Evolutionary conservation across 2,329 filamentous ascomycete species (phyloP).

Genomic region (Huntiella moniliformis): DNA sequence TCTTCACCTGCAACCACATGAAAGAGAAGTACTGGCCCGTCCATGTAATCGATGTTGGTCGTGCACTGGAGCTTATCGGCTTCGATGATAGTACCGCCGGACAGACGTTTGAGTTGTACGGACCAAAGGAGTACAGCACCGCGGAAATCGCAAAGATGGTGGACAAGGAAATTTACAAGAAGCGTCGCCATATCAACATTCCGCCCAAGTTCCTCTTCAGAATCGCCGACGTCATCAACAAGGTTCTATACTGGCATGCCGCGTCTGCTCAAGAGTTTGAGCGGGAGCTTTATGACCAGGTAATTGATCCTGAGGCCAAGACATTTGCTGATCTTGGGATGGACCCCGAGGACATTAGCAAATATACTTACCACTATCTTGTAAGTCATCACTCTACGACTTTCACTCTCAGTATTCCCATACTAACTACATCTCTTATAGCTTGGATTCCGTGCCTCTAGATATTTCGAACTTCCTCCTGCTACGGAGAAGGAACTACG

Average conservation of each 20-base stretch:
- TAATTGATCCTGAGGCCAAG: constrained; percentile 78
- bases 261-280: constrained; percentile 73
- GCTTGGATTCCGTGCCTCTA: constrained; percentile 78
- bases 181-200: constrained; percentile 76
- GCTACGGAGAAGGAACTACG: constrained; percentile 85
- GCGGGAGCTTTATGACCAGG: constrained; percentile 81
- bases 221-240: constrained; percentile 55
- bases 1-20: constrained; percentile 87
- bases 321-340: constrained; percentile 90
- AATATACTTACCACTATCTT: constrained; percentile 85
- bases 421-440: constrained; percentile 24
- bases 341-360: constrained; percentile 67
- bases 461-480: constrained; percentile 84
- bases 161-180: constrained; percentile 80
- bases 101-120: constrained; percentile 87
- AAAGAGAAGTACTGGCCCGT: constrained; percentile 79
- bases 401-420: neutral
- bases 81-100: constrained; percentile 79
- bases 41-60: constrained; percentile 82
- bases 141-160: constrained; percentile 73
- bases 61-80: constrained; percentile 74
- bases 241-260: constrained; percentile 72
- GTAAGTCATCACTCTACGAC: constrained; percentile 31
- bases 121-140: constrained; percentile 81
- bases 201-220: constrained; percentile 68